Percentiles rank a stretch among this genome's conserved stretches.
Evolutionary conservation across 352 stramenopile genomes (phyloP).

Genomic region (Globisporangium cystogenes): DNA sequence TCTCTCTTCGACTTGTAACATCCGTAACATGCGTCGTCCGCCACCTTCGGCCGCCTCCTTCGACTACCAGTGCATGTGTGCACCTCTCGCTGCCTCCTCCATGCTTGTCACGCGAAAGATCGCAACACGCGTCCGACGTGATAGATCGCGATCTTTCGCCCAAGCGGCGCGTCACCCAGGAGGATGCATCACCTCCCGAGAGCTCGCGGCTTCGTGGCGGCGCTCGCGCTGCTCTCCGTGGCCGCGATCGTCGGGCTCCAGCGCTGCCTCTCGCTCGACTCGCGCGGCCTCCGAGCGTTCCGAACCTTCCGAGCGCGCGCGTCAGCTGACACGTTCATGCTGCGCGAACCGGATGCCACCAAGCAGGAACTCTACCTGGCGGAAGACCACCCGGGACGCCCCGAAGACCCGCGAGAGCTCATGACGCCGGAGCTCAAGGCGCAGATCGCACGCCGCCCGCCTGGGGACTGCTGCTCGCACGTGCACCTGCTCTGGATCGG

Average conservation of each 20-base stretch:
- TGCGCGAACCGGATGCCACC: background rate
- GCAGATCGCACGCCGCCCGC: background rate
- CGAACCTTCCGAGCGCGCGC: background rate
- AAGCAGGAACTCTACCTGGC: background rate
- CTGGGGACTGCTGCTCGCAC: constrained; percentile 1
- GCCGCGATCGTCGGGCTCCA: background rate
- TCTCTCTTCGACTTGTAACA: too few relatives aligned
- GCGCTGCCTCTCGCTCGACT: background rate
- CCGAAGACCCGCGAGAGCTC: background rate
- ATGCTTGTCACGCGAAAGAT: too few relatives aligned
- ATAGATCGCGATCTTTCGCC: background rate
- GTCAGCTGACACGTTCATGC: background rate
- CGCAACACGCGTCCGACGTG: too few relatives aligned
- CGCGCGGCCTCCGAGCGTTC: constrained; percentile 1
- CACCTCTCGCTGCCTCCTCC: too few relatives aligned
- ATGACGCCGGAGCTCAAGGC: constrained; percentile 5
- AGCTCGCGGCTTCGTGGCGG: background rate
- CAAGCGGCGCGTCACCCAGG: background rate
- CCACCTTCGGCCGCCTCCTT: too few relatives aligned
- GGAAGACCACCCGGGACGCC: background rate
- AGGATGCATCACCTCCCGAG: background rate
- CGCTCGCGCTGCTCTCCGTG: background rate
- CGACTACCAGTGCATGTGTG: too few relatives aligned
- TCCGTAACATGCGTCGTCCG: too few relatives aligned
- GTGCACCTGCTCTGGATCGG: constrained; percentile 17